Base-by-base conservation (phyloP, 768 basidiomycete genomes). In the Basidioascus undulatus region DNA sequence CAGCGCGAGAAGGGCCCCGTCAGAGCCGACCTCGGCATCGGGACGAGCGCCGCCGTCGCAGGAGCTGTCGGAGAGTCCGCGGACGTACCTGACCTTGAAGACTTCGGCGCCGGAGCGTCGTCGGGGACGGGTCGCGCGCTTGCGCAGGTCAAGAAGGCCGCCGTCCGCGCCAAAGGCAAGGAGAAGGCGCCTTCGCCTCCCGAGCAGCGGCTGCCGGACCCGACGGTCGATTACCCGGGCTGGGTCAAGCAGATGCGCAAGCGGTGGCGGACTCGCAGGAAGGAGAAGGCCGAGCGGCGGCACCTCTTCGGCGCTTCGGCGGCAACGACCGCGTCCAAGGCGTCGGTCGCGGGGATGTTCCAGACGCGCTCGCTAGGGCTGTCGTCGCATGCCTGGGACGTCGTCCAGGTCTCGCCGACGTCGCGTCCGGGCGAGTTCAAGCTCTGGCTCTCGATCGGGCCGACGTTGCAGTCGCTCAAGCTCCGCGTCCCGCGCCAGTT, bases 401-500 rank as follows among this genome's bases (percentile, higher is more conserved):
- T 98, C 39, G 63, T 96, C 3, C 92, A 96, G 52, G 73, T 98
- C 46, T 53, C 60, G 11, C 30, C 40, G 18, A 48, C 42, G 12
- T 47, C 45, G 0, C 72, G 81, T 24, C 68, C 72, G 0, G 89
- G 92, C 10, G 74, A 83, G 18, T 94, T 76, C 57, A 68, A 71
- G 16, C 58, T 96, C 28, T 96, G 89, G 89, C 63, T 92, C 6
- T 76, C 72, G 0, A 71, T 82, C 24, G 77, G 83, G 37, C 67
- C 70, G 10, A 73, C 76, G 39, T 68, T 94, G 27, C 66, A 77
- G n/a, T 62, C 75, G 15, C 66, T 89, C 19, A 72, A 78, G 12
- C 64, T 98, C 15, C 72, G 84, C 2, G 74, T 98, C 33, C 75
- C 81, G 3, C 71, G 89, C 27, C 74, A 87, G 51, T 92, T 96